Base-by-base conservation (phyloP, 345 rosid genomes). In the Ceriops decandra region DNA sequence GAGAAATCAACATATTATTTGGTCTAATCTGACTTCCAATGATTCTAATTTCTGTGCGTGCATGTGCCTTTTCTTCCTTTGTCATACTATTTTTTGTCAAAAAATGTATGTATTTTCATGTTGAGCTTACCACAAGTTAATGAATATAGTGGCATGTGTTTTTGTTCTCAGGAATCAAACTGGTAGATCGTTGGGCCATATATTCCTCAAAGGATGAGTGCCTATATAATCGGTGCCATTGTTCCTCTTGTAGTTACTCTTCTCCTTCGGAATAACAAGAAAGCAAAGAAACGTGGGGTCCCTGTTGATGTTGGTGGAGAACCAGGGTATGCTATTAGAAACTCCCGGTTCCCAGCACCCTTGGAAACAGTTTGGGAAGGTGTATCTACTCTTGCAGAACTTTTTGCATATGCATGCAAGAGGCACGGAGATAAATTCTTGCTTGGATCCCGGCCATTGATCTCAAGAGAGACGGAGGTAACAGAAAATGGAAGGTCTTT, bases 291-390 rank as follows among this genome's bases (percentile, higher is more conserved):
- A 68, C 79, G 99, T 73, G 99, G 99, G 56, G 83, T 90, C 31
- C 82, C 84, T 6, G 85, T 80, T 67, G 95, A 90, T 71, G 90
- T 81, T 73, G 97, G 91, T 62, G 97, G 99, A 17, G 97, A 95
- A 66, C 82, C 86, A 7, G 98, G 96, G 35, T 86, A 84, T 66
- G 82, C 92, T 5, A 77, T 92, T 17, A 71, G 97, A 68, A 95
- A 92, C 74, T 57, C 81, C 21, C 69, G 74, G 64, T 92, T 87
- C 66, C 13, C 74, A 2, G 77, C 80, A 20, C 97, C 84, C 0
- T 81, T 92, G 58, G 81, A 72, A 53, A 77, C 97, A 1, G 82
- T 85, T 1, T 92, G 98, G 99, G 86, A 86, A 28, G 90, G 91
- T 30, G 78, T 92, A 72, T 79, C 72, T 17, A 92, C 98, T 33